phyloP scores from a whole-genome alignment of 1,284 basidiomycete genomes.

The Naganishia sp. region DNA sequence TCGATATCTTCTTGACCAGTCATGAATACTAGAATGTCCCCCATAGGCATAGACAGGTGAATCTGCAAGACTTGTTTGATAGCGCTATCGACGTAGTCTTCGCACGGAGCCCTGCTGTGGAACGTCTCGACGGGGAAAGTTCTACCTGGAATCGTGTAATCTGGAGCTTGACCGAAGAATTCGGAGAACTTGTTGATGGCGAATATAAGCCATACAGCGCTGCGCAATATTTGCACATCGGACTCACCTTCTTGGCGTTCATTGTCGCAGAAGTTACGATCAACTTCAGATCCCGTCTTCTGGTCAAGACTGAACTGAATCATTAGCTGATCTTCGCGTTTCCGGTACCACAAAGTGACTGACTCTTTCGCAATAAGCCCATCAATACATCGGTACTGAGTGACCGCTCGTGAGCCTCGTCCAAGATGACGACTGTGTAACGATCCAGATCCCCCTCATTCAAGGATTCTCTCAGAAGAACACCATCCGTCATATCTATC shows the following conservation, averaged over 20 bases:
- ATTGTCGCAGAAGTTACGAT: constrained; percentile 99
- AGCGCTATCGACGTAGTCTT: constrained; percentile 96
- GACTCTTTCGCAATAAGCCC: constrained; percentile 90
- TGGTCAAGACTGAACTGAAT: constrained; percentile 70
- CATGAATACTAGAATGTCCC: constrained; percentile 99
- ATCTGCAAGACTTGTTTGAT: constrained; percentile 98
- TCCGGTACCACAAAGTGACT: constrained; percentile 41
- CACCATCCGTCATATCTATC: constrained; percentile 95
- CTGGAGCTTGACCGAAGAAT: constrained; percentile 94
- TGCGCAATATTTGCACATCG: no score
- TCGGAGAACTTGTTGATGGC: constrained; percentile 68
- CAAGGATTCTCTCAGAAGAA: constrained; percentile 88
- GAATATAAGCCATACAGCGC: background rate
- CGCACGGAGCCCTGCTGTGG: constrained; percentile 95
- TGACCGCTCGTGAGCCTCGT: constrained; percentile 95
- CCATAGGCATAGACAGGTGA: constrained; percentile 87
- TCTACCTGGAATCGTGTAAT: constrained; percentile 94
- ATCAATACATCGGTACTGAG: constrained; percentile 95
- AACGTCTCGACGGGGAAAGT: constrained; percentile 98
- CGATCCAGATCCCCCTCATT: constrained; percentile 94
- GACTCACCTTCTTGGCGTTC: constrained; percentile 88
- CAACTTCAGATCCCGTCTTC: constrained; percentile 87
- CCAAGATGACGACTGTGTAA: constrained; percentile 93
- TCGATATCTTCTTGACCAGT: constrained; percentile 99
- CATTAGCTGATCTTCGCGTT: constrained; percentile 10